Percentiles rank a stretch among this genome's conserved stretches.
Conservation (phyloP, 345 rosid species). For the Eucalyptus camaldulensis region DNA sequence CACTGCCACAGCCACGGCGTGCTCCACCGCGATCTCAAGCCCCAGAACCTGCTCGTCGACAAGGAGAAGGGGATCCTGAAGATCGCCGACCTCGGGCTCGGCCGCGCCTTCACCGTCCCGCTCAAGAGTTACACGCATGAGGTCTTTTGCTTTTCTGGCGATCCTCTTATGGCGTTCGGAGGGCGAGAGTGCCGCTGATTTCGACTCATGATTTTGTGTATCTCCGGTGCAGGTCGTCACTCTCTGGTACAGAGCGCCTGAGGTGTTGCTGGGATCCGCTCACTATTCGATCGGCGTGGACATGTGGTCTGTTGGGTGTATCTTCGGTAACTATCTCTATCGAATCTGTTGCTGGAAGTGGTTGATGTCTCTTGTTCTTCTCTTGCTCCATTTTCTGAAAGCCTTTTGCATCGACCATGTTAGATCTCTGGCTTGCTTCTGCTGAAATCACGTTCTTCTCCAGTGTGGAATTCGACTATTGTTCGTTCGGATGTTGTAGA, state of each 20-base stretch:
- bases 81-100: slow-evolving; percentile 89
- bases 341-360: slow-evolving; percentile 10
- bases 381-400: background rate
- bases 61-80: slow-evolving; percentile 74
- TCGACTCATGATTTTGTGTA: background rate
- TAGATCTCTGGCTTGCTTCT: background rate
- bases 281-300: slow-evolving; percentile 87
- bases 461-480: background rate
- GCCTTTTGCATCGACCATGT: background rate
- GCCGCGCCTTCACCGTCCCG: slow-evolving; percentile 89
- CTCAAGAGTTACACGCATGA: slow-evolving; percentile 88
- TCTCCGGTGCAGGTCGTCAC: slow-evolving; percentile 41
- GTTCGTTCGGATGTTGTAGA: background rate
- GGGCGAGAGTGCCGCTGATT: background rate
- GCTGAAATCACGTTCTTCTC: background rate
- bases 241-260: slow-evolving; percentile 96
- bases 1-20: slow-evolving; percentile 96
- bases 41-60: slow-evolving; percentile 81
- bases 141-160: background rate
- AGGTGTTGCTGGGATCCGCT: slow-evolving; percentile 77
- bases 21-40: slow-evolving; percentile 89
- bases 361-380: background rate
- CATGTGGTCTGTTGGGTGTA: slow-evolving; percentile 98
- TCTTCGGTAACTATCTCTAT: slow-evolving; percentile 37
- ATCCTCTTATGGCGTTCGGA: background rate